Percentiles rank a stretch among this genome's conserved stretches.
phyloP scores from a whole-genome alignment of 306 rosid species.

The Ceratonia siliqua region DNA sequence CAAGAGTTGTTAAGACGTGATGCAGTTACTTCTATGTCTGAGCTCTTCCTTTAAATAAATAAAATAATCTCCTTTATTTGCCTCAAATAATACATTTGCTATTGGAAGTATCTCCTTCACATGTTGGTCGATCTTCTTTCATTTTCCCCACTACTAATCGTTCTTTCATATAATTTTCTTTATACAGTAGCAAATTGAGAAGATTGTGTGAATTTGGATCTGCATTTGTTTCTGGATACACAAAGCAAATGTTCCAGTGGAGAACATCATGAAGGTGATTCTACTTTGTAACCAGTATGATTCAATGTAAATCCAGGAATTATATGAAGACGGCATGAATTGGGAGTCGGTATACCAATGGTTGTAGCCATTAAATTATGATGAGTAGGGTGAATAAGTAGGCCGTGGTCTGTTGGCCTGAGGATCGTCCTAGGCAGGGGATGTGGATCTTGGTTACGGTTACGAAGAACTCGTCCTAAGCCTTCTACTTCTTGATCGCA shows the following conservation, averaged over 20 bases:
- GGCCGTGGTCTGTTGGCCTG: background rate
- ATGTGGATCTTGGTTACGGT: too few relatives aligned
- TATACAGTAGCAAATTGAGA: constrained; percentile 16
- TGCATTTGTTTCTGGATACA: background rate
- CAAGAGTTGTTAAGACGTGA: too few relatives aligned
- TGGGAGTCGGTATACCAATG: background rate
- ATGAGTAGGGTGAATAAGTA: background rate
- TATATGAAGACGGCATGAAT: constrained; percentile 9
- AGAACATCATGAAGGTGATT: constrained; percentile 16
- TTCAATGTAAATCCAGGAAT: background rate
- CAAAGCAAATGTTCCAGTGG: background rate
- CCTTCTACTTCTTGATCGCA: too few relatives aligned
- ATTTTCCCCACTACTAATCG: background rate
- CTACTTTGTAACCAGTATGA: background rate
- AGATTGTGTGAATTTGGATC: background rate
- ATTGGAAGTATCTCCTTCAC: background rate
- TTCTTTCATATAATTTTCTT: constrained; percentile 7
- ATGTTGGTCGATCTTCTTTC: background rate
- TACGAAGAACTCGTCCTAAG: too few relatives aligned
- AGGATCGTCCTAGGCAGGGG: background rate
- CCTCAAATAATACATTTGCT: too few relatives aligned
- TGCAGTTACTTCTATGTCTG: too few relatives aligned
- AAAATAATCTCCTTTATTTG: too few relatives aligned
- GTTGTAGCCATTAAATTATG: background rate
- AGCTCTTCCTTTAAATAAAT: too few relatives aligned